Base-by-base conservation (phyloP, 495 filamentous ascomycete genomes). In the Xylaria scruposa region DNA sequence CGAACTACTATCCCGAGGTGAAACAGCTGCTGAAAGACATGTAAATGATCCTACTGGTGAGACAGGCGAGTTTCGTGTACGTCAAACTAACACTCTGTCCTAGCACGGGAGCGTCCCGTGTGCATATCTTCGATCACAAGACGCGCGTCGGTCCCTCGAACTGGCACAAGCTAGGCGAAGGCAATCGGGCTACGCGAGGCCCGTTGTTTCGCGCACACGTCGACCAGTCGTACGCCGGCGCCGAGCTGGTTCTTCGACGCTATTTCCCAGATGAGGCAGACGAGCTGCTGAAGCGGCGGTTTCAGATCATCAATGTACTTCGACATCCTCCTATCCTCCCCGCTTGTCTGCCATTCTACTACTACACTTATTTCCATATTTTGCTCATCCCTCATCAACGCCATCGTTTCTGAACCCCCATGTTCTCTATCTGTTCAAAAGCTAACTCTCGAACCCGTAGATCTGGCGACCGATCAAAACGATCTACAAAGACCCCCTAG, bases 41-140 rank as follows among this genome's bases (percentile, higher is more conserved):
- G 82, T 85, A 87, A 78, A 86, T 83, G 87, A 26, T 5, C 29
- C 38, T 63, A n/a, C n/a, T n/a, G n/a, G 26, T 56, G 40, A n/a
- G 12, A 65, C 31, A 12, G 33, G 21, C 4, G 6, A 49, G 26
- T 44, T 56, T 6, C 13, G 26, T 15, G 8, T 10, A 21, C 7
- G 21, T 44, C 42, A 29, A 7, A 59, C 49, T 70, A 26, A 70
- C 60, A 26, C 33, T 2, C 0, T 29, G 1, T 85, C n/a, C 17
- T 12, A 85, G 93, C 26, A 90, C 91, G 9, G 91, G 89, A 15
- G 86, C 87, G 4, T 81, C 89, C 38, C 83, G 87, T 33, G 76
- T 92, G 77, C 86, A 89, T 84, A 89, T 92, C 78, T 93, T 92
- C 80, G 90, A 93, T 82, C 90, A 92, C 78, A 93, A 90, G 62